Conservation (phyloP, 129 eudicot species). For the Scalesia atractyloides region DNA sequence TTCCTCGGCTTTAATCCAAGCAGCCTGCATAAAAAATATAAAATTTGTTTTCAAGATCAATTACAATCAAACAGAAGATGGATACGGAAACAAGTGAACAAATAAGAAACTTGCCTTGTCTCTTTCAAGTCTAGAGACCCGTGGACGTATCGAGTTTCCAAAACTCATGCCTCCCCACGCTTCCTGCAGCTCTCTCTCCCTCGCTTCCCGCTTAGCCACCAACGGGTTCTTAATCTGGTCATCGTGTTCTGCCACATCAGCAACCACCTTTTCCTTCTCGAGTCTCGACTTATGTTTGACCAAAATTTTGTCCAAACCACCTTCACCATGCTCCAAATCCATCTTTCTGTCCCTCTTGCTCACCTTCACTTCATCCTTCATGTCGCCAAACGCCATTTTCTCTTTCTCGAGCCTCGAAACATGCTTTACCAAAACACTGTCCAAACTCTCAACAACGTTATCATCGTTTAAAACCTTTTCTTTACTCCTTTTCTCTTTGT, state of each 20-base stretch:
- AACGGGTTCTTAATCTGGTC: constrained; percentile 34
- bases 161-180: constrained; percentile 96
- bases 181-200: constrained; percentile 77
- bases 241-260: constrained; percentile 36
- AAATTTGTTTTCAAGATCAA: neutral
- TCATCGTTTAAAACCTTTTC: constrained; percentile 15
- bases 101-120: constrained; percentile 64
- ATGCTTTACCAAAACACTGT: constrained; percentile 71
- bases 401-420: constrained; percentile 80
- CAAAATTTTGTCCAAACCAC: constrained; percentile 74
- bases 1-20: constrained; percentile 92
- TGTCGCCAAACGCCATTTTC: constrained; percentile 41
- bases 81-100: neutral
- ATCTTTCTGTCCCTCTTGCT: constrained; percentile 25
- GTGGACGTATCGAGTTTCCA: constrained; percentile 80
- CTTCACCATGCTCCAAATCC: constrained; percentile 39
- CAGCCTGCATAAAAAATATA: constrained; percentile 45
- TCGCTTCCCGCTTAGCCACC: constrained; percentile 58
- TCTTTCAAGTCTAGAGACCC: constrained; percentile 71
- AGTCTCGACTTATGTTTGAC: constrained; percentile 66
- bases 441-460: constrained; percentile 49
- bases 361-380: constrained; percentile 34
- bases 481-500: constrained; percentile 35
- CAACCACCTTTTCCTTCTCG: constrained; percentile 66
- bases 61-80: neutral